These are phyloP conservation scores for Penicillium sp. DNA, from an alignment of 2,329 filamentous ascomycete species.

Conservation along the genomic window DNA sequence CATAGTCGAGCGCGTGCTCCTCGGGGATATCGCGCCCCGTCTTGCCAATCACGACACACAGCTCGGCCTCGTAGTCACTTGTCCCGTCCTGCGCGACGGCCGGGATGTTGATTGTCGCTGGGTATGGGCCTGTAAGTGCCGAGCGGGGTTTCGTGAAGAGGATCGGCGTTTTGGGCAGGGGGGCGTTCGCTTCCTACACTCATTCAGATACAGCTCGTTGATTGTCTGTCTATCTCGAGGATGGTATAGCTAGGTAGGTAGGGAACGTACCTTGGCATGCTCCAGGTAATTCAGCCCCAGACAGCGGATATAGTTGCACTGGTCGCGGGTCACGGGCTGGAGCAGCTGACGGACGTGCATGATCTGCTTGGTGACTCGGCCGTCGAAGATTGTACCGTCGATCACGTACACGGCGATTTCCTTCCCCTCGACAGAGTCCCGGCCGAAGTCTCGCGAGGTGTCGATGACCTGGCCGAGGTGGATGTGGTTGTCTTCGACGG, in stretches of 20 bases:
- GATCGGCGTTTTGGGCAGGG: constrained; percentile 4
- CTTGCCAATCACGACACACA: constrained; percentile 44
- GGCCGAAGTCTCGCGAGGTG: constrained; percentile 32
- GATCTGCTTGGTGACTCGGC: constrained; percentile 29
- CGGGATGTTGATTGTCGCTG: constrained; percentile 34
- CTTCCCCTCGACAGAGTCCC: constrained; percentile 27
- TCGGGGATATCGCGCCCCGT: constrained; percentile 44
- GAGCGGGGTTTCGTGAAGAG: constrained; percentile 12
- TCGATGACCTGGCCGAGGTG: constrained; percentile 40
- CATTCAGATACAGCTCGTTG: no score
- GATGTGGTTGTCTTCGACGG: constrained; percentile 33
- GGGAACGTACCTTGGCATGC: constrained; percentile 1
- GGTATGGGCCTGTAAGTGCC: constrained; percentile 34
- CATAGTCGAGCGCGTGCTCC: constrained; percentile 44
- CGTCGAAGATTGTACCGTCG: constrained; percentile 36
- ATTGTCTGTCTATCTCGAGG: no score
- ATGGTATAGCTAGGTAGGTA: background rate
- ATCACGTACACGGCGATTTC: constrained; percentile 32
- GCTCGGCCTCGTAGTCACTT: constrained; percentile 42
- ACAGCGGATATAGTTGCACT: constrained; percentile 11
- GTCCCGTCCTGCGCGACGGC: constrained; percentile 38
- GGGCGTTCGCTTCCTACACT: constrained; percentile 4
- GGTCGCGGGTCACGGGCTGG: background rate
- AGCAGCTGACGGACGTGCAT: constrained; percentile 28
- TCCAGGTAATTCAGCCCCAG: constrained; percentile 10